A percentile compares a stretch with the other conserved stretches of the same genome.
phyloP scores from a whole-genome alignment of 805 yeast genomes.

The Scheffersomyces stipitis region DNA sequence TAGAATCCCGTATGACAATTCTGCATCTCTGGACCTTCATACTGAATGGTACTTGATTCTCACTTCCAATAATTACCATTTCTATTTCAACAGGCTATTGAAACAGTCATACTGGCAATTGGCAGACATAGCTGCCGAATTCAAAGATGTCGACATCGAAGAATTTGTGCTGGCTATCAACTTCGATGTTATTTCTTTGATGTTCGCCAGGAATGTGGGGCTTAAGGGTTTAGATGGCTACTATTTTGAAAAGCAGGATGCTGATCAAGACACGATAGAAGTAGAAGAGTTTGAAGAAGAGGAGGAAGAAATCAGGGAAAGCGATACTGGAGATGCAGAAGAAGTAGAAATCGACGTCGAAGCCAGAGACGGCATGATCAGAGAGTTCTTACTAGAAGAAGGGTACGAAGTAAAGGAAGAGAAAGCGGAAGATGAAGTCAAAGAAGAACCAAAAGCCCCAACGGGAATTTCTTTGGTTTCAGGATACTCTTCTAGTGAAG shows the following conservation, averaged over 20 bases:
- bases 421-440: slow-evolving; percentile 4
- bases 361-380: slow-evolving; percentile 11
- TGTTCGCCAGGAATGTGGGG: slow-evolving; percentile 29
- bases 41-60: slow-evolving; percentile 29
- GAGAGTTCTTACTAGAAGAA: slow-evolving; percentile 18
- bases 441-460: slow-evolving; percentile 2
- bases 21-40: not conserved
- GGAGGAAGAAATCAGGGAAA: slow-evolving; percentile 2
- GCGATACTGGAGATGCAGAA: no score
- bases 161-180: slow-evolving; percentile 22
- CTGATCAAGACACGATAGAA: not conserved
- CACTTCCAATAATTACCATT: slow-evolving; percentile 26
- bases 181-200: slow-evolving; percentile 27
- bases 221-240: slow-evolving; percentile 2
- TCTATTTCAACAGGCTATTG: slow-evolving; percentile 25
- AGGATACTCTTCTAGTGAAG: slow-evolving; percentile 29
- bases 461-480: slow-evolving; percentile 13
- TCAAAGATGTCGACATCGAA: slow-evolving; percentile 4
- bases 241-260: not conserved
- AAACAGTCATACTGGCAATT: slow-evolving; percentile 35
- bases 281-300: slow-evolving; percentile 1
- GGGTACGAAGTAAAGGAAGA: slow-evolving; percentile 13
- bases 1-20: slow-evolving; percentile 13
- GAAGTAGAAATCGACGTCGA: slow-evolving; percentile 10
- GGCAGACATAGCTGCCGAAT: slow-evolving; percentile 17